Base-by-base conservation (phyloP, 495 filamentous ascomycete genomes). In the Penicillium robsamsonii region DNA sequence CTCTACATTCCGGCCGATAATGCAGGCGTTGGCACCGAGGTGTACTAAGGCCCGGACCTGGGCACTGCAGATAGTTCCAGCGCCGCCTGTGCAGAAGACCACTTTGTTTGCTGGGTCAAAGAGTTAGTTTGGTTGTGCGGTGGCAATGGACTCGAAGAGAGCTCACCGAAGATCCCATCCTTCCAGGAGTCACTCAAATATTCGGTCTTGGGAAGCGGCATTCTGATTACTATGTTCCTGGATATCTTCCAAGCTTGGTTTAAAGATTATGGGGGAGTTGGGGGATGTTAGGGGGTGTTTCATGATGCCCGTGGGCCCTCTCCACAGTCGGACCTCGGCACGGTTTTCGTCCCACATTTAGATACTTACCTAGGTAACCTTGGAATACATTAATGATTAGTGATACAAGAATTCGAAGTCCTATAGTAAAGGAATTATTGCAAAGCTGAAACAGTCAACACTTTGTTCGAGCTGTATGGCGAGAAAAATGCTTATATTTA, bases 31-130 rank as follows among this genome's bases (percentile, higher is more conserved):
- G 37, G 91, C 92, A 54, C 94, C 94, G 31, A 98, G 88, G 51
- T 92, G 80, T 15, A 98, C 90, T 38, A 98, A 71, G 15, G 92
- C 94, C 51, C 90, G 84, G 38, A 96, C 94, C 72, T 97, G 94
- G 9, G 87, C 91, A 61, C 88, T 92, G 72, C 94, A 95, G 61
- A 98, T 98, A 13, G 90, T 87, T 37, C 94, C 94, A 1, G 90
- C 90, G 50, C 94, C 94, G 40, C 94, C 94, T 27, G 94, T 98
- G 66, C 95, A 95, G 77, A 97, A 93, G 60, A 97, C 81, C 18
- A 97, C 92, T 68, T 94, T 94, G 66, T 90, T 86, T 54, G 83
- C 89, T 92, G 65, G 7, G 11, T 42, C 44, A 15, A 5, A 44
- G 24, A 10, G 43, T 63, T 50, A 68, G 57, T 35, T 35, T 2